Conservation (phyloP, 306 rosid genomes). For the Purshia tridentata region DNA sequence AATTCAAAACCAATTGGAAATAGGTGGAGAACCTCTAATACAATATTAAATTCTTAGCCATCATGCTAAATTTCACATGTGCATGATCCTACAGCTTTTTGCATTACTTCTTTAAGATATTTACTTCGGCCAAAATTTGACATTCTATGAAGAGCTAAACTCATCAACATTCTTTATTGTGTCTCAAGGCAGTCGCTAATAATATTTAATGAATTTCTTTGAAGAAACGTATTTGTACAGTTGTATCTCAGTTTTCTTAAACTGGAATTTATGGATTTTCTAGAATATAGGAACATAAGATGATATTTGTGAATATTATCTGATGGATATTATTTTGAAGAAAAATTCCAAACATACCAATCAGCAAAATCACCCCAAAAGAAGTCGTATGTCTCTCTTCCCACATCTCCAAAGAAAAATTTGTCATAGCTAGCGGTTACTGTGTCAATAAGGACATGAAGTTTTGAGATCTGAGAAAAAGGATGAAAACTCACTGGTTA, state of each 20-base stretch:
- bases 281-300: background rate
- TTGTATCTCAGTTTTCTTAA: background rate
- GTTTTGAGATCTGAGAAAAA: slow-evolving; percentile 74
- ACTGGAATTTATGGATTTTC: background rate
- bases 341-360: slow-evolving; percentile 51
- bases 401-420: slow-evolving; percentile 89
- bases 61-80: background rate
- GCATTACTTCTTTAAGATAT: background rate
- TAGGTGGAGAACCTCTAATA: background rate
- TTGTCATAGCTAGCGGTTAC: slow-evolving; percentile 82
- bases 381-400: slow-evolving; percentile 84
- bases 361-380: slow-evolving; percentile 99
- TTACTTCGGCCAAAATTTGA: background rate
- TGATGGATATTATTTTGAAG: background rate
- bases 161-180: background rate
- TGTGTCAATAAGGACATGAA: slow-evolving; percentile 73
- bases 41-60: no score
- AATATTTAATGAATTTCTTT: background rate
- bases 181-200: background rate
- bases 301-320: background rate
- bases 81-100: background rate
- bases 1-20: no score
- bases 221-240: background rate
- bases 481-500: background rate
- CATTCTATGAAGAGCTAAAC: background rate